Percentiles rank a stretch among this genome's conserved stretches.
These are phyloP conservation scores for Penicillium parvum DNA, from an alignment of 495 filamentous ascomycete genomes.

Conservation along the genomic window DNA sequence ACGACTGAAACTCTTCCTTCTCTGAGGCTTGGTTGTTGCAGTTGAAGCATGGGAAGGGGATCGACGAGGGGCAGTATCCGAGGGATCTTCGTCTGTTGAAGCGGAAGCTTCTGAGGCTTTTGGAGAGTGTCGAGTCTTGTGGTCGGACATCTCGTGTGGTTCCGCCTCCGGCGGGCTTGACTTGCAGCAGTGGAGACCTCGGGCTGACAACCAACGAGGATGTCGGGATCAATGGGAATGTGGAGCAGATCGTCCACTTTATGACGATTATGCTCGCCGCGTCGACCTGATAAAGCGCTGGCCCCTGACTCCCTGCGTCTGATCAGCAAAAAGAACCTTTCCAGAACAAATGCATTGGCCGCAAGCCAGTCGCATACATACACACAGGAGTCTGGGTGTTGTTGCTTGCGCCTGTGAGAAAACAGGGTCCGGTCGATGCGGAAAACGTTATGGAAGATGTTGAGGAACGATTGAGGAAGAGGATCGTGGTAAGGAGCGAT, in stretches of 20 bases:
- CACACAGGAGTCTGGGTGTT: neutral
- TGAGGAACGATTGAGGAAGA: neutral
- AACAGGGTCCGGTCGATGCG: too few species aligned
- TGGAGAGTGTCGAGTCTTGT: slow-evolving; percentile 18
- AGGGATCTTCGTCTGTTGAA: slow-evolving; percentile 3
- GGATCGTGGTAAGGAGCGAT: neutral
- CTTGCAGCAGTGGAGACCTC: slow-evolving; percentile 26
- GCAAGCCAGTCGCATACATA: neutral
- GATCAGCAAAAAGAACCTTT: slow-evolving; percentile 5
- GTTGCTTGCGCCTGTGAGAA: too few species aligned
- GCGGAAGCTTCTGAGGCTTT: slow-evolving; percentile 64
- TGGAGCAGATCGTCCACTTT: slow-evolving; percentile 23
- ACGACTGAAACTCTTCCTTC: slow-evolving; percentile 10
- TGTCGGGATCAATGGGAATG: slow-evolving; percentile 13
- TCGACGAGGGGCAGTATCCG: too few species aligned
- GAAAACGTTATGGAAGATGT: too few species aligned
- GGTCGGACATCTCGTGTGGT: slow-evolving; percentile 27
- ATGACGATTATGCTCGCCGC: slow-evolving; percentile 12
- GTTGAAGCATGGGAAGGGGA: neutral
- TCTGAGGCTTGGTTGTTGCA: neutral
- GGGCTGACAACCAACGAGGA: slow-evolving; percentile 17
- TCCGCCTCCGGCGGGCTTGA: slow-evolving; percentile 26
- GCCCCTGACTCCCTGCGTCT: slow-evolving; percentile 1
- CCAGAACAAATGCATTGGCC: neutral
- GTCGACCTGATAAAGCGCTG: slow-evolving; percentile 4